phyloP scores from a whole-genome alignment of 169 alveolate species.

The Eimeria sp. region DNA sequence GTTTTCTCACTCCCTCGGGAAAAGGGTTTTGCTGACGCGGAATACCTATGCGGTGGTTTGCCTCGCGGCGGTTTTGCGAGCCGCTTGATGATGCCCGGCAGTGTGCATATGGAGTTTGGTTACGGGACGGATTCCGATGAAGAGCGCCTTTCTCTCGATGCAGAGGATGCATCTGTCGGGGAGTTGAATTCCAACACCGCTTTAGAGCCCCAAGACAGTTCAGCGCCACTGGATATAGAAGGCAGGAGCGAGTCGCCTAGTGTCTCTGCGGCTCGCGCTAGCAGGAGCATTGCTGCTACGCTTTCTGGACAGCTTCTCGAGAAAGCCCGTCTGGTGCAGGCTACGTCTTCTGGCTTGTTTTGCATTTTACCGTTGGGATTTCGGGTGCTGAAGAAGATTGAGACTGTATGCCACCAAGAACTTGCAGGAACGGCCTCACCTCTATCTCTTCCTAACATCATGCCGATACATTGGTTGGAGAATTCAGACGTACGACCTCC shows the following conservation, averaged over 20 bases:
- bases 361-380: conserved; percentile 66
- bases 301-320: conserved; percentile 23
- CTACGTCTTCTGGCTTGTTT: conserved; percentile 22
- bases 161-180: background rate
- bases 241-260: background rate
- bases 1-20: background rate
- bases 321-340: conserved; percentile 52
- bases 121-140: background rate
- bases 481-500: conserved; percentile 20
- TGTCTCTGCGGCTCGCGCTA: background rate
- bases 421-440: conserved; percentile 58
- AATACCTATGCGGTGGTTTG: conserved; percentile 26
- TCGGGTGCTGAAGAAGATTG: conserved; percentile 64
- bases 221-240: background rate
- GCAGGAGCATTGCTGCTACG: conserved; percentile 36
- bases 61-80: conserved; percentile 59
- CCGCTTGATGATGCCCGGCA: conserved; percentile 23
- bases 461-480: conserved; percentile 61
- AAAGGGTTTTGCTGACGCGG: background rate
- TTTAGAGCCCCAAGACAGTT: background rate
- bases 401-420: conserved; percentile 56
- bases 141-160: too few relatives aligned
- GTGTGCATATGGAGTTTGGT: background rate
- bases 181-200: background rate
- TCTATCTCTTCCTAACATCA: conserved; percentile 37